Conservation (phyloP, 352 stramenopile species). For the Globisporangium alternatum region DNA sequence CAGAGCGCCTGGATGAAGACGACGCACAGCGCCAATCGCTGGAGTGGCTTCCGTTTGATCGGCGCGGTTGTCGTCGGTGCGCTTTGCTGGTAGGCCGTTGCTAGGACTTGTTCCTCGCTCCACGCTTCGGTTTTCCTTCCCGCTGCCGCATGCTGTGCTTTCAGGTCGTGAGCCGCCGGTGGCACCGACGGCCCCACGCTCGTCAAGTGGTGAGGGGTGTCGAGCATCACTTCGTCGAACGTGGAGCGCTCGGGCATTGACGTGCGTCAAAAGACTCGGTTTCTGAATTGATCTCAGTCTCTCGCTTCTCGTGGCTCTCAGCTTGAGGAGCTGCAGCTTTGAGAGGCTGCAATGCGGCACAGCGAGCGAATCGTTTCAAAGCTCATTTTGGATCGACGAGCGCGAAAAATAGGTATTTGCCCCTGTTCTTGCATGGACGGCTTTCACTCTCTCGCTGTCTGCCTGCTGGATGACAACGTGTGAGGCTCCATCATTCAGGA, state of each 20-base stretch:
- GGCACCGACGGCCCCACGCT: constrained; percentile 12
- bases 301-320: not conserved
- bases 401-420: not conserved
- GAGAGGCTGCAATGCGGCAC: not conserved
- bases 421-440: not conserved
- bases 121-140: constrained; percentile 17
- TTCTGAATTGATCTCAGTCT: not conserved
- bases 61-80: not conserved
- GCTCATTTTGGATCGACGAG: not conserved
- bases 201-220: constrained; percentile 7
- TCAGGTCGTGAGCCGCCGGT: not conserved
- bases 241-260: constrained; percentile 9
- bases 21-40: constrained; percentile 14
- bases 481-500: no score
- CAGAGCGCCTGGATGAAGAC: constrained; percentile 35
- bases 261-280: not conserved
- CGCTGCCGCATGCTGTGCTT: not conserved
- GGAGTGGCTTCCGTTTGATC: constrained; percentile 4
- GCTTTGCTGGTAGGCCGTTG: constrained; percentile 1
- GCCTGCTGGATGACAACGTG: no score
- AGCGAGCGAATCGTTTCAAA: not conserved
- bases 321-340: not conserved
- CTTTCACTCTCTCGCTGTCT: no score
- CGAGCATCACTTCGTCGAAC: constrained; percentile 15
- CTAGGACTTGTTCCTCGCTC: constrained; percentile 6